Evolutionary conservation across 208 protist species (phyloP).

Genomic region (Crithidia brevicula): DNA sequence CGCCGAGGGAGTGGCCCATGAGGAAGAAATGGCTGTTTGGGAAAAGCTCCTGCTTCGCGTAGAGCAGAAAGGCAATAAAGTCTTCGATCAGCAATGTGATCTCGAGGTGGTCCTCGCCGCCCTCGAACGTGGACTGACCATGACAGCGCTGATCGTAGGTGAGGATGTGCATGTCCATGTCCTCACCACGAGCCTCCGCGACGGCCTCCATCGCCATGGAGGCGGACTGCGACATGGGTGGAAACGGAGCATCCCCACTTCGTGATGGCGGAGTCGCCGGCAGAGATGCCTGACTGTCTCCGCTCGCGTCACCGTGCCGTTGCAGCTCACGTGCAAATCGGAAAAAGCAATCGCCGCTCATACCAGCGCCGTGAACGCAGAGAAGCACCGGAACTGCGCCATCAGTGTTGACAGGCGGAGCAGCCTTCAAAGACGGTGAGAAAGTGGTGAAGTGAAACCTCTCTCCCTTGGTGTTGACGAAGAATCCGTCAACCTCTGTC

Average conservation of each 20-base stretch:
- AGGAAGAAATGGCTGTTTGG: slow-evolving; percentile 60
- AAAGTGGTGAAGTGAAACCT: slow-evolving; percentile 59
- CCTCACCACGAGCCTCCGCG: slow-evolving; percentile 28
- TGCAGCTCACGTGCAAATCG: slow-evolving; percentile 51
- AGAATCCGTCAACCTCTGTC: slow-evolving; percentile 30
- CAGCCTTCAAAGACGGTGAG: slow-evolving; percentile 15
- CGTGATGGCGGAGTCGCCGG: background rate
- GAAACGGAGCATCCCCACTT: background rate
- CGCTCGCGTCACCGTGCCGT: background rate
- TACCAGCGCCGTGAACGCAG: slow-evolving; percentile 91
- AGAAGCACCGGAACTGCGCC: slow-evolving; percentile 65
- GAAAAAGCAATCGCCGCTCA: slow-evolving; percentile 79
- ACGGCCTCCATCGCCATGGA: slow-evolving; percentile 4
- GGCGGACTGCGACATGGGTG: background rate
- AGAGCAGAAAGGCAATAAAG: slow-evolving; percentile 52
- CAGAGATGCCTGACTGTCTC: background rate
- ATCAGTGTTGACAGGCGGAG: slow-evolving; percentile 8
- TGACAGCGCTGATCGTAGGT: slow-evolving; percentile 91
- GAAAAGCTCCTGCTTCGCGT: slow-evolving; percentile 47
- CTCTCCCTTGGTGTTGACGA: slow-evolving; percentile 51
- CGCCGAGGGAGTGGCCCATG: slow-evolving; percentile 90
- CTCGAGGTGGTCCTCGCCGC: slow-evolving; percentile 67
- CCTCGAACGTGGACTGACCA: slow-evolving; percentile 71
- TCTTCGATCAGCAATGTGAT: slow-evolving; percentile 73
- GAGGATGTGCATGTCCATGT: slow-evolving; percentile 58